Percentiles rank a stretch among this genome's conserved stretches.
Conservation (phyloP, 257 asterid species). For the Solanum piurae region DNA sequence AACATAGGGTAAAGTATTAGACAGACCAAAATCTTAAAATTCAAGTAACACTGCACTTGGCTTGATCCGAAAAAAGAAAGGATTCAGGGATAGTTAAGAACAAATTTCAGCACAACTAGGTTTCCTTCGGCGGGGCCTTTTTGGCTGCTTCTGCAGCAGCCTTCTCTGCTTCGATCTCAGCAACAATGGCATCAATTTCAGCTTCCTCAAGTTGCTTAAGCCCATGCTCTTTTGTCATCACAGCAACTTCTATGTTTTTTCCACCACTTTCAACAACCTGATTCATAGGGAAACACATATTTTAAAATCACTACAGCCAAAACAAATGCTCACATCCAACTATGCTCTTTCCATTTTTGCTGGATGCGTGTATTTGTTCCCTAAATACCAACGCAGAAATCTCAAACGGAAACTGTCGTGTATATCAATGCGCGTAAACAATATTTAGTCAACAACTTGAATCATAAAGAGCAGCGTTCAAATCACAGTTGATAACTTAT, state of each 20-base stretch:
- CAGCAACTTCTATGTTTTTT: constrained; percentile 87
- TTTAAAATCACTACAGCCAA: not conserved
- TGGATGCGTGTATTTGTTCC: not conserved
- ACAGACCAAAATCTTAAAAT: not conserved
- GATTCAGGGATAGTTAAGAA: not conserved
- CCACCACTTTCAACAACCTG: constrained; percentile 94
- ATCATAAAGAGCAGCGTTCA: not conserved
- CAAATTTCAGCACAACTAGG: constrained; percentile 12
- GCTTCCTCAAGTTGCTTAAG: constrained; percentile 79
- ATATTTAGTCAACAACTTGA: not conserved
- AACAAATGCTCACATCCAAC: not conserved
- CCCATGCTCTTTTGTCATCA: constrained; percentile 79
- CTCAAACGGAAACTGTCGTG: not conserved
- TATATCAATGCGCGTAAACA: not conserved
- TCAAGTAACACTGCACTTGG: constrained; percentile 5
- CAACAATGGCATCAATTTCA: constrained; percentile 78
- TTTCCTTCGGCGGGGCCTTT: constrained; percentile 57
- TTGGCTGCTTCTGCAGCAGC: constrained; percentile 96
- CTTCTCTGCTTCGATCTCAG: constrained; percentile 81
- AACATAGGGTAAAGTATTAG: not conserved
- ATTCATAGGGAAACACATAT: not conserved
- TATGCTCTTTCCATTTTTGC: not conserved
- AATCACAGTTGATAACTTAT: not conserved
- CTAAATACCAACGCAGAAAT: not conserved
- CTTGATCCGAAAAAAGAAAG: not conserved